phyloP scores from a whole-genome alignment of 2,329 filamentous ascomycete genomes.

The Ambrosiella cleistominuta region DNA sequence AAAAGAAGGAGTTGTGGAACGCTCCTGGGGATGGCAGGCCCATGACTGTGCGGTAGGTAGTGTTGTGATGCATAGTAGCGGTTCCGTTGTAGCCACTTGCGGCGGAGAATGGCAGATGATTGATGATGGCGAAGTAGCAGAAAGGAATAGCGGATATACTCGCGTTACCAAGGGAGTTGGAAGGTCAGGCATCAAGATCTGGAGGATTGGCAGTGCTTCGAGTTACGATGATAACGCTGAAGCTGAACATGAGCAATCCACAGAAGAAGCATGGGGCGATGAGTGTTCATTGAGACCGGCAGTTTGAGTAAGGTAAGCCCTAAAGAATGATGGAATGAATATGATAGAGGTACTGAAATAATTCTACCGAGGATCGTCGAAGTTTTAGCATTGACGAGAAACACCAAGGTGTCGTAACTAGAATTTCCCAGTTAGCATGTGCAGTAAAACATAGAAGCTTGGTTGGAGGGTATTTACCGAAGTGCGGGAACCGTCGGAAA shows the following conservation, averaged over 20 bases:
- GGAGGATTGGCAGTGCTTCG: slow-evolving; percentile 6
- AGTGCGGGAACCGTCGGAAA: neutral
- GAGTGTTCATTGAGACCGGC: neutral
- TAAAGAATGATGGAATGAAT: no score
- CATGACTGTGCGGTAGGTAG: slow-evolving; percentile 32
- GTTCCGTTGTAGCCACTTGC: slow-evolving; percentile 38
- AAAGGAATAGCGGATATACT: neutral
- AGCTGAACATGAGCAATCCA: neutral
- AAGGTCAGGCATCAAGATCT: slow-evolving; percentile 7
- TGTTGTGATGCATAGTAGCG: slow-evolving; percentile 33
- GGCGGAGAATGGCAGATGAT: slow-evolving; percentile 33
- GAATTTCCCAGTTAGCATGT: no score
- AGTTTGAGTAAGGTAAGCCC: neutral
- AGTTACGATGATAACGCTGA: neutral
- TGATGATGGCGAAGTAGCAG: neutral
- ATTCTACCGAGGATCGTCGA: no score
- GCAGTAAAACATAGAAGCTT: no score
- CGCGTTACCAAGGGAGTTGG: slow-evolving; percentile 2
- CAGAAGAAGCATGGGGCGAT: neutral
- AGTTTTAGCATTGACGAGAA: no score
- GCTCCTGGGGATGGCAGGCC: slow-evolving; percentile 33
- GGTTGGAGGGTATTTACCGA: neutral
- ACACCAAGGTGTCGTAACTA: no score
- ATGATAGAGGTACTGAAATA: no score
- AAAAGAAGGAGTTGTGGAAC: slow-evolving; percentile 25